These are phyloP conservation scores for Plasmodium coatneyi DNA, from an alignment of 169 alveolate species.

Conservation along the genomic window DNA sequence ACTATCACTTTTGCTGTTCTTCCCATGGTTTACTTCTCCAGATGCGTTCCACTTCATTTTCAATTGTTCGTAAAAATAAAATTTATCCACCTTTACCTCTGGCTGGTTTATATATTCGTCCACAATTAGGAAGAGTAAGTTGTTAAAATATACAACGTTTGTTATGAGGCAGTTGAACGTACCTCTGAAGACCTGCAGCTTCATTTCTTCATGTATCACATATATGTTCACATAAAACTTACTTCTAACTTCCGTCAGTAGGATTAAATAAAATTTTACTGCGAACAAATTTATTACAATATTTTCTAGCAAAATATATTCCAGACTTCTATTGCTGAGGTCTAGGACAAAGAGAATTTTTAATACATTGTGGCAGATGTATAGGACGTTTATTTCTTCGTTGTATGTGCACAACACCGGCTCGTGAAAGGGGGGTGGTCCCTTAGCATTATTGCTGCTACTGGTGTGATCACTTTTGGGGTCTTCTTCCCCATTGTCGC, in stretches of 20 bases:
- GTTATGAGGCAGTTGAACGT: conserved; percentile 24
- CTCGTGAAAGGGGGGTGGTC: not conserved
- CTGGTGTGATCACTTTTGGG: not conserved
- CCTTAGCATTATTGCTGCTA: not conserved
- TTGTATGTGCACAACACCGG: conserved; percentile 40
- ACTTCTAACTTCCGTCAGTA: conserved; percentile 19
- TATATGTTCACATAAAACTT: conserved; percentile 34
- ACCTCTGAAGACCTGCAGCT: conserved; percentile 9
- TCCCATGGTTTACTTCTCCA: not conserved
- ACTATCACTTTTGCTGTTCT: conserved; percentile 3
- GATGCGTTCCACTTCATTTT: conserved; percentile 10
- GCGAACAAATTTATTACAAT: conserved; percentile 31
- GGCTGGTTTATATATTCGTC: conserved; percentile 32
- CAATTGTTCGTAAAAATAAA: conserved; percentile 56
- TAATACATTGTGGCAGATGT: conserved; percentile 27
- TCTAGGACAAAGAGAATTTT: conserved; percentile 10
- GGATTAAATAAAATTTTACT: conserved; percentile 52
- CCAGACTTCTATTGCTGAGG: conserved; percentile 21
- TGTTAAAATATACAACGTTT: conserved; percentile 39
- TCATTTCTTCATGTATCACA: conserved; percentile 65
- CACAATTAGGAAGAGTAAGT: conserved; percentile 32
- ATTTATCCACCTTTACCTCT: conserved; percentile 38
- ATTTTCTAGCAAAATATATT: conserved; percentile 44
- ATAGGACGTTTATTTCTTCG: conserved; percentile 44
- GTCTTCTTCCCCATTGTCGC: not conserved